phyloP scores from a whole-genome alignment of 495 filamentous ascomycete species.

The Hyaloscypha bicolor region DNA sequence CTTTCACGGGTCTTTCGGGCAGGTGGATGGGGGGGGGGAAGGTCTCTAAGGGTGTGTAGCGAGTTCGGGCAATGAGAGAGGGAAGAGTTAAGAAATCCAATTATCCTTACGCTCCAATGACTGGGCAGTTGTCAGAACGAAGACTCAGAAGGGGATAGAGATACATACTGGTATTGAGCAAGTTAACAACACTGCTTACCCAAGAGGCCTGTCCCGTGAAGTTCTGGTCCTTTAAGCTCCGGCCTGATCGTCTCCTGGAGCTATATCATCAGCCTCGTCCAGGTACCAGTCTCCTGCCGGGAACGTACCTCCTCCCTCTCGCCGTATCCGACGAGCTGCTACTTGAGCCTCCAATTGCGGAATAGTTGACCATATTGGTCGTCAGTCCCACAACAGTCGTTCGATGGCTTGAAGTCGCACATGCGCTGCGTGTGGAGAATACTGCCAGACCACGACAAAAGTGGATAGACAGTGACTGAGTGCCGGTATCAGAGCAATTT shows the following conservation, averaged over 20 bases:
- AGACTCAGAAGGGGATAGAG: background rate
- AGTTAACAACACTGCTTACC: conserved; percentile 89
- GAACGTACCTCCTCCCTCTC: conserved; percentile 26
- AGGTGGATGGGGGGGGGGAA: too few species aligned
- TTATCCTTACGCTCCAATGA: conserved; percentile 1
- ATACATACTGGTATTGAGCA: conserved; percentile 86
- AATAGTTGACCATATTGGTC: conserved; percentile 37
- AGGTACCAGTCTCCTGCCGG: background rate
- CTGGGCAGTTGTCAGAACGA: conserved; percentile 6
- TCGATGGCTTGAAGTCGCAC: background rate
- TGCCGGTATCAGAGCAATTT: background rate
- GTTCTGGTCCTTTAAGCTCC: conserved; percentile 34
- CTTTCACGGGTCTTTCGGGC: too few species aligned
- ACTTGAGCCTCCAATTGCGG: conserved; percentile 31
- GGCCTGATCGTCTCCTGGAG: conserved; percentile 22
- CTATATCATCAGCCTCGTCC: conserved; percentile 5
- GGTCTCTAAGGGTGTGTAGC: too few species aligned
- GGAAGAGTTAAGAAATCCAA: background rate
- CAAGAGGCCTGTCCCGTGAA: conserved; percentile 78
- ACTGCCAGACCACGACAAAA: background rate
- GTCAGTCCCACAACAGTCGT: background rate
- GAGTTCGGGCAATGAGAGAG: too few species aligned
- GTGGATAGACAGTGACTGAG: background rate
- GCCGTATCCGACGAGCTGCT: conserved; percentile 21
- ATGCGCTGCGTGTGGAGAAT: background rate